Conservation (phyloP, 768 basidiomycete genomes). For the Tulasnella sp. region DNA sequence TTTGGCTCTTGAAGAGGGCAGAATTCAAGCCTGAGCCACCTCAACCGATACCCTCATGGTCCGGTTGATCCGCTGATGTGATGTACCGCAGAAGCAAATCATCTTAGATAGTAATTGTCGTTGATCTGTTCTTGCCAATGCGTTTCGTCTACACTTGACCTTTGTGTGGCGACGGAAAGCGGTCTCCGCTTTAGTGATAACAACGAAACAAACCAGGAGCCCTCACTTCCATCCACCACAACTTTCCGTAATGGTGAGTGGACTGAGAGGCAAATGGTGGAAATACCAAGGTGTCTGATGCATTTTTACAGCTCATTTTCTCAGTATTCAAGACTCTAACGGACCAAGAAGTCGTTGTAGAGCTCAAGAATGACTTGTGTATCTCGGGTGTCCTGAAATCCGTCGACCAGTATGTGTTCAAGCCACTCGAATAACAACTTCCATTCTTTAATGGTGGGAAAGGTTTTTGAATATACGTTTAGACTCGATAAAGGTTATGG, state of each 20-base stretch:
- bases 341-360: slow-evolving; percentile 92
- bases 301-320: slow-evolving; percentile 60
- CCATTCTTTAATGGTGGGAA: neutral
- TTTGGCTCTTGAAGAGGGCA: neutral
- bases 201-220: neutral
- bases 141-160: too few species aligned
- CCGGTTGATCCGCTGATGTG: neutral
- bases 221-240: neutral
- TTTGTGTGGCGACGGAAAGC: neutral
- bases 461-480: slow-evolving; percentile 95
- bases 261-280: neutral
- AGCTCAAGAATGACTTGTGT: slow-evolving; percentile 96
- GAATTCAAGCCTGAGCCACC: neutral
- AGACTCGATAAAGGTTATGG: slow-evolving; percentile 84
- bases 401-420: slow-evolving; percentile 77
- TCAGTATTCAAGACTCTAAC: slow-evolving; percentile 99
- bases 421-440: too few species aligned
- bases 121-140: too few species aligned
- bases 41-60: neutral
- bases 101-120: too few species aligned
- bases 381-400: slow-evolving; percentile 94
- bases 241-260: neutral
- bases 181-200: neutral
- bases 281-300: neutral
- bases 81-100: too few species aligned